A percentile compares a stretch with the other conserved stretches of the same genome.
phyloP scores from a whole-genome alignment of 495 filamentous ascomycete species.

The Penicillium canariense region DNA sequence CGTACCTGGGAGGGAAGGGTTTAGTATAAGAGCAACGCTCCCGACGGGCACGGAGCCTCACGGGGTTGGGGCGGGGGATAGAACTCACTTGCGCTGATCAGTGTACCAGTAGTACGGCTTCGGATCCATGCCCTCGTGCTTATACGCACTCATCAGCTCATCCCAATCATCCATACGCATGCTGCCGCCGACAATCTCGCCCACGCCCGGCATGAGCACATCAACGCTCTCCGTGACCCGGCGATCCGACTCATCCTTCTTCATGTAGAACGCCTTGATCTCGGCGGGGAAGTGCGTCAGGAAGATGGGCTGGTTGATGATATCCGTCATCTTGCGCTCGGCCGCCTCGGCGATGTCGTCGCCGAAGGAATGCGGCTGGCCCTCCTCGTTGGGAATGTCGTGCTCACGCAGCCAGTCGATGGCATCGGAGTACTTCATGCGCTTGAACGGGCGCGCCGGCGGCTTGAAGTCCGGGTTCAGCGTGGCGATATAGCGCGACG shows the following conservation, averaged over 20 bases:
- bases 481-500: constrained; percentile 65
- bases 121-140: constrained; percentile 79
- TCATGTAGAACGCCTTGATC: constrained; percentile 99
- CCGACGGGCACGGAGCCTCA: no score
- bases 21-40: background rate
- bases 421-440: constrained; percentile 93
- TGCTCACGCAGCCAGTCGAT: constrained; percentile 90
- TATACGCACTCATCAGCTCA: constrained; percentile 87
- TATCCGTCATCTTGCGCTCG: constrained; percentile 95
- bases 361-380: constrained; percentile 82
- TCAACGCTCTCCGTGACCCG: constrained; percentile 97
- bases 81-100: constrained; percentile 90
- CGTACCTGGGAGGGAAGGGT: constrained; percentile 63
- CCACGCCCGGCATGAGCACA: constrained; percentile 92
- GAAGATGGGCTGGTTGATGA: constrained; percentile 92
- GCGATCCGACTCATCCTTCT: constrained; percentile 75
- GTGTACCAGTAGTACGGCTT: constrained; percentile 98
- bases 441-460: constrained; percentile 82
- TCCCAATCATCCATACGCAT: constrained; percentile 95
- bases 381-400: constrained; percentile 90
- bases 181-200: constrained; percentile 94
- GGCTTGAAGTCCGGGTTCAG: constrained; percentile 87
- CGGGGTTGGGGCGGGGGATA: constrained; percentile 1
- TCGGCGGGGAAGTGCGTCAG: constrained; percentile 94
- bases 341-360: constrained; percentile 99